Percentiles rank a stretch among this genome's conserved stretches.
These are phyloP conservation scores for Coemansia sp. DNA, from an alignment of 192 early-diverging fungal species.

Conservation along the genomic window DNA sequence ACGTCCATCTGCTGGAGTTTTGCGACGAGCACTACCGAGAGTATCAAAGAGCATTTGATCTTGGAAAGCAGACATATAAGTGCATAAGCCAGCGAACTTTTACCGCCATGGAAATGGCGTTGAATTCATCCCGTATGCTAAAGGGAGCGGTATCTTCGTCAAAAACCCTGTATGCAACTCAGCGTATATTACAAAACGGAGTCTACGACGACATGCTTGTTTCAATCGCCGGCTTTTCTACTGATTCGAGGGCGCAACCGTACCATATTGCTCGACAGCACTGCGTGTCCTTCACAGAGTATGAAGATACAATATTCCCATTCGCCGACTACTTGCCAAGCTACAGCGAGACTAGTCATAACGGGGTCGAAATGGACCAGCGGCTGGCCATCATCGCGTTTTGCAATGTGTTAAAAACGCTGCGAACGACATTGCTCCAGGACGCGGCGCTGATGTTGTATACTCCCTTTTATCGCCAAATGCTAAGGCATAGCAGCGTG, in stretches of 20 bases:
- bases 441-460: slow-evolving; percentile 42
- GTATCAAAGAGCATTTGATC: slow-evolving; percentile 7
- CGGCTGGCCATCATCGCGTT: slow-evolving; percentile 24
- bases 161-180: slow-evolving; percentile 23
- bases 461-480: slow-evolving; percentile 39
- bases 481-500: slow-evolving; percentile 27
- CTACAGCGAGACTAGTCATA: background rate
- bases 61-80: slow-evolving; percentile 22
- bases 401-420: slow-evolving; percentile 40
- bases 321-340: slow-evolving; percentile 39
- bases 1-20: slow-evolving; percentile 21
- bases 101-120: background rate
- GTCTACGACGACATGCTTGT: slow-evolving; percentile 20
- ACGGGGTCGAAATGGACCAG: background rate
- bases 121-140: background rate
- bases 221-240: slow-evolving; percentile 29
- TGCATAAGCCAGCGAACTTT: slow-evolving; percentile 16
- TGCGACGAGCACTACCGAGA: slow-evolving; percentile 39
- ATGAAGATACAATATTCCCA: slow-evolving; percentile 35
- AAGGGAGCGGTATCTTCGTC: slow-evolving; percentile 10
- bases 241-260: background rate
- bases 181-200: slow-evolving; percentile 18
- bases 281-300: background rate
- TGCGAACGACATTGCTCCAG: slow-evolving; percentile 36
- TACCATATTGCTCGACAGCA: slow-evolving; percentile 22